These are phyloP conservation scores for Auricularia cornea DNA, from an alignment of 768 basidiomycete genomes.

Conservation along the genomic window DNA sequence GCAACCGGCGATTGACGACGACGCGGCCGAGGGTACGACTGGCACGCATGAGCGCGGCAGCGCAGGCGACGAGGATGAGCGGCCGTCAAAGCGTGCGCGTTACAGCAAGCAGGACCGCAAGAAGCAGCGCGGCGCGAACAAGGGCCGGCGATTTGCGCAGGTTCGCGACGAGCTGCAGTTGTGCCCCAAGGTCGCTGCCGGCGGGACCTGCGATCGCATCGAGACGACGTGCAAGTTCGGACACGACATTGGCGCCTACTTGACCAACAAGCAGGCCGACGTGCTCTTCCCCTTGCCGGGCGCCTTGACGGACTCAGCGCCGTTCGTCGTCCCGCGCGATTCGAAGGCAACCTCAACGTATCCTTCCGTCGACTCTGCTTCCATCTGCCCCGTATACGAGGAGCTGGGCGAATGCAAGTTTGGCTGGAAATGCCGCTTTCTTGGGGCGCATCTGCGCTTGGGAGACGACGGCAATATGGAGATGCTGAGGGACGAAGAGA, in stretches of 20 bases:
- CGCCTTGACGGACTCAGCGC: slow-evolving; percentile 37
- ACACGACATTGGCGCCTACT: slow-evolving; percentile 71
- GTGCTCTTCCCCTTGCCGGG: slow-evolving; percentile 46
- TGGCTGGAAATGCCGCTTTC: slow-evolving; percentile 88
- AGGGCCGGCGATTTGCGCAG: slow-evolving; percentile 69
- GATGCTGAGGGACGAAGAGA: slow-evolving; percentile 49
- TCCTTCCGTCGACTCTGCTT: slow-evolving; percentile 38
- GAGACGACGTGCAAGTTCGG: slow-evolving; percentile 70
- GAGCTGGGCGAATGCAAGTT: slow-evolving; percentile 69
- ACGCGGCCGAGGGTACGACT: slow-evolving; percentile 55
- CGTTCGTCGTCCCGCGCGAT: slow-evolving; percentile 36
- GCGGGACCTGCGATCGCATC: slow-evolving; percentile 62
- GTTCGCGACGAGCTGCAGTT: slow-evolving; percentile 73
- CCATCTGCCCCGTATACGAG: slow-evolving; percentile 57
- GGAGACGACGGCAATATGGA: slow-evolving; percentile 37
- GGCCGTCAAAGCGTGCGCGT: slow-evolving; percentile 25
- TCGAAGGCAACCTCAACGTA: slow-evolving; percentile 17
- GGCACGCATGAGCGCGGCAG: slow-evolving; percentile 17
- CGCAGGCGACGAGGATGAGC: slow-evolving; percentile 14
- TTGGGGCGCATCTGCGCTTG: slow-evolving; percentile 61
- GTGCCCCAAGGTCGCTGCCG: slow-evolving; percentile 73
- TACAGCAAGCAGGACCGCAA: slow-evolving; percentile 60
- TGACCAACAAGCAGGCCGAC: slow-evolving; percentile 67
- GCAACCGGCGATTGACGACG: slow-evolving; percentile 38
- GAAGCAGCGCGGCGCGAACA: slow-evolving; percentile 73